Conservation (phyloP, 495 filamentous ascomycete species). For the Amorphotheca resinae region DNA sequence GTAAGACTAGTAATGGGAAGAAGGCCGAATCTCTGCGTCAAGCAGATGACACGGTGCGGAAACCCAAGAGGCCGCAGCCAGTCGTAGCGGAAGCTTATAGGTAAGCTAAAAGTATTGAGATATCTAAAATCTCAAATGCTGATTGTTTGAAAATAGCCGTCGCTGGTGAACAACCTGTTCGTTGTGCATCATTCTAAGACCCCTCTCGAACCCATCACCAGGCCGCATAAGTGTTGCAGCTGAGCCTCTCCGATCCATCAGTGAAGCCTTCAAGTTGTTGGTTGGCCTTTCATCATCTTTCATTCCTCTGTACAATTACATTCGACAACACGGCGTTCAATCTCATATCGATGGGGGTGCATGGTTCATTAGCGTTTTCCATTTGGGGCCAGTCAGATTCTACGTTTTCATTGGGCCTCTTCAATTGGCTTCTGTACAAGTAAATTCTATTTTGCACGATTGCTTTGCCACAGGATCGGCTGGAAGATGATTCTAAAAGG, state of each 20-base stretch:
- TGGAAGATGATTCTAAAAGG: conserved; percentile 7
- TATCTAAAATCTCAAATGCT: background rate
- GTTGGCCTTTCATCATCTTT: conserved; percentile 8
- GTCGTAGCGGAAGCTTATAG: conserved; percentile 29
- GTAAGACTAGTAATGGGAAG: conserved; percentile 1
- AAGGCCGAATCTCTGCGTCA: conserved; percentile 15
- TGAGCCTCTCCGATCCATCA: background rate
- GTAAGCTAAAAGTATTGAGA: conserved; percentile 18
- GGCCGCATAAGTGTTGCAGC: conserved; percentile 12
- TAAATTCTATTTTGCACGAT: conserved; percentile 6
- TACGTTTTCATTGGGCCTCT: conserved; percentile 1
- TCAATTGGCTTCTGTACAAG: conserved; percentile 11
- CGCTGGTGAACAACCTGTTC: conserved; percentile 15
- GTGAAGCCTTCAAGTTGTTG: conserved; percentile 21
- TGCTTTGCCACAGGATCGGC: conserved; percentile 4
- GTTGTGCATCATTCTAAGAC: background rate
- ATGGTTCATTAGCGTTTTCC: conserved; percentile 6
- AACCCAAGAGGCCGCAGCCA: conserved; percentile 24
- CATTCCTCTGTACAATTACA: conserved; percentile 1
- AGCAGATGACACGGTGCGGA: conserved; percentile 13
- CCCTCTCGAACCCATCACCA: background rate
- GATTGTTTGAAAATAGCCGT: conserved; percentile 11
- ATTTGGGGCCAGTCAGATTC: conserved; percentile 3
- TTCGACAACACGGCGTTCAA: background rate
- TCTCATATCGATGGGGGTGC: background rate